A percentile compares a stretch with the other conserved stretches of the same genome.
Conservation (phyloP, 2,329 filamentous ascomycete genomes). For the Fusarium chaquense region DNA sequence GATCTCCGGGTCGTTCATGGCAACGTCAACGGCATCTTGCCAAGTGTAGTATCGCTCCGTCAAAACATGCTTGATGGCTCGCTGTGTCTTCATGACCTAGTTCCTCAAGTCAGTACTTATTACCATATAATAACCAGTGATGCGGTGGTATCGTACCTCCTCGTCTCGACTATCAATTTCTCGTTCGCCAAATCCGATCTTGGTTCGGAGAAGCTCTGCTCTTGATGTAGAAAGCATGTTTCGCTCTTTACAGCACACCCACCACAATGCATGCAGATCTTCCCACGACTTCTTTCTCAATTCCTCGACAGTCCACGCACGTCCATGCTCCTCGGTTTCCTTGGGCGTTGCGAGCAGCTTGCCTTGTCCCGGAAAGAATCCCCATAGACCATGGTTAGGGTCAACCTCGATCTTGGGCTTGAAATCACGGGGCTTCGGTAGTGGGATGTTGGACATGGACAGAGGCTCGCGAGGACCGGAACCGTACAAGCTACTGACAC, state of each 20-base stretch:
- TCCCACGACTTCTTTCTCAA: constrained; percentile 92
- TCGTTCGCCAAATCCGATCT: constrained; percentile 78
- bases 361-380: constrained; percentile 82
- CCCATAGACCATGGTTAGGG: constrained; percentile 88
- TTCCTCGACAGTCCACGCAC: constrained; percentile 87
- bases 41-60: constrained; percentile 92
- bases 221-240: constrained; percentile 88
- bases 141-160: constrained; percentile 66
- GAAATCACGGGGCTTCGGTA: constrained; percentile 77
- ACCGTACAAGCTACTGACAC: constrained; percentile 82
- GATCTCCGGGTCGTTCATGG: constrained; percentile 74
- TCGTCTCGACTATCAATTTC: constrained; percentile 74
- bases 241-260: constrained; percentile 90
- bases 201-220: constrained; percentile 73
- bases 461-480: constrained; percentile 81
- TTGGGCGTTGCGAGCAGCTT: constrained; percentile 78
- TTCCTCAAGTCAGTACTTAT: constrained; percentile 27
- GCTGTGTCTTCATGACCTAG: constrained; percentile 82
- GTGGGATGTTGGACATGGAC: constrained; percentile 75
- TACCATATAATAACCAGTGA: not conserved
- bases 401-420: constrained; percentile 71
- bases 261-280: constrained; percentile 92
- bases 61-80: constrained; percentile 83
- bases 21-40: constrained; percentile 78
- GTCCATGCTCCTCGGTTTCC: constrained; percentile 78